Base-by-base conservation (phyloP, 2,329 filamentous ascomycete genomes). In the Akanthomyces muscarius region DNA sequence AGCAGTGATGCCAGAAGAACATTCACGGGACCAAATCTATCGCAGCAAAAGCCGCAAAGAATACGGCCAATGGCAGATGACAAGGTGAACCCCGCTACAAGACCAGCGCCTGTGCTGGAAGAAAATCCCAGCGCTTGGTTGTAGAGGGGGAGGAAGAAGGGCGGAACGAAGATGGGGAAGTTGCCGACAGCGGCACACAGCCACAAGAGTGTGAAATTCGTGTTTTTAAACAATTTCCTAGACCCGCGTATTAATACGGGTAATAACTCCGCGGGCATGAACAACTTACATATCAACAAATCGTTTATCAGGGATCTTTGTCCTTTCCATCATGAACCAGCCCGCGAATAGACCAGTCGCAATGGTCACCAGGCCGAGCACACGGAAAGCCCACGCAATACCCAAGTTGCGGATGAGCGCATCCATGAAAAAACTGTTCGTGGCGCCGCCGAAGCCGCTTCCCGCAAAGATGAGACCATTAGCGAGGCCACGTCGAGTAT, bases 71-170 rank as follows among this genome's bases (percentile, higher is more conserved):
- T 68, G 0, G 85, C 85, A 0, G 85, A 86, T 0, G 83, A 79
- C 28, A 86, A 80, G 70, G 85, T 87, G 75, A 87, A 89, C 0
- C 79, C 84, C 0, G 86, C 86, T 0, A 88, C 77, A 0, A 88
- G 73, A 16, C 76, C 83, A 0, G 86, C 85, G 0, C 85, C 86
- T 0, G 77, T 78, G 14, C 75, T 75, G 1, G 83, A 78, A 0
- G 79, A 77, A 8, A 88, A 73, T 0, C 83, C 82, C 18, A 88
- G 75, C 0, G 83, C 82, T 4, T 77, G 72, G 28, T 78, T 78
- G 66, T 85, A 86, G 0, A 86, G 73, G 0, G 85, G 85, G 0
- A 87, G 72, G 68, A 87, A 87, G 73, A 86, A 88, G 0, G 84
- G 83, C 0, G 85, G 83, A 0, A 87, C 83, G 62, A 86, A 80